Evolutionary conservation across 2,329 filamentous ascomycete genomes (phyloP), one percentile per base, ranked within the genome.

Genomic region (Simplicillium sp.): DNA sequence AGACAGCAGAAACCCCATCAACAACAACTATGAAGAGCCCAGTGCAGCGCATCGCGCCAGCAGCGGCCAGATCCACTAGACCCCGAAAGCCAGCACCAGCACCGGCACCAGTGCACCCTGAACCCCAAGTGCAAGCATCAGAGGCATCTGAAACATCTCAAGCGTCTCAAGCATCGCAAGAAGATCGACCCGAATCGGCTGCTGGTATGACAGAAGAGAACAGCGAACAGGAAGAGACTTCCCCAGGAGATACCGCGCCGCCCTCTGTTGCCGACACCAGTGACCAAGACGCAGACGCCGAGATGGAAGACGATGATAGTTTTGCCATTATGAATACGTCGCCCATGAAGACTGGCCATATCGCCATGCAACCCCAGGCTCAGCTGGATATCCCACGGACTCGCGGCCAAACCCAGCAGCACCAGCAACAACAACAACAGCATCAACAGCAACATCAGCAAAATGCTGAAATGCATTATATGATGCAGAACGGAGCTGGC

Each of bases 301-400:
- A 71, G 42, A 79, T 79, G 75, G 75, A 79, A 36, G 75, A 78
- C 31, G 73, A 74, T 39, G 73, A 75, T 36, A 67, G 64, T 40
- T 76, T 73, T 44, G 64, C 70, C 7, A 68, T 74, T 40, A 69
- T 75, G 53, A 63, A 60, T 38, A 54, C 64, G 3, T 64, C 64
- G 18, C 54, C 62, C 4, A 48, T 58, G 7, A 66, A 68, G 43
- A 48, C 58, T 6, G 42, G 57, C 5, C 56, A 59, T 7, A 55
- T 60, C 15, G 54, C 60, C 13, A 54, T 66, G 42, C 65, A 65
- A 41, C 57, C 62, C 34, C 64, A 66, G 29, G 52, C 58, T 11
- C 57, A 62, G 4, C 59, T 73, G 11, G 67, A 71, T 13, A 64
- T 70, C 13, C 57, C 65, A 4, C 59, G 66, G 29, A 64, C 64